Percentiles rank a stretch among this genome's conserved stretches.
Conservation (phyloP, 305 asterid genomes). For the Fraxinus ornus region DNA sequence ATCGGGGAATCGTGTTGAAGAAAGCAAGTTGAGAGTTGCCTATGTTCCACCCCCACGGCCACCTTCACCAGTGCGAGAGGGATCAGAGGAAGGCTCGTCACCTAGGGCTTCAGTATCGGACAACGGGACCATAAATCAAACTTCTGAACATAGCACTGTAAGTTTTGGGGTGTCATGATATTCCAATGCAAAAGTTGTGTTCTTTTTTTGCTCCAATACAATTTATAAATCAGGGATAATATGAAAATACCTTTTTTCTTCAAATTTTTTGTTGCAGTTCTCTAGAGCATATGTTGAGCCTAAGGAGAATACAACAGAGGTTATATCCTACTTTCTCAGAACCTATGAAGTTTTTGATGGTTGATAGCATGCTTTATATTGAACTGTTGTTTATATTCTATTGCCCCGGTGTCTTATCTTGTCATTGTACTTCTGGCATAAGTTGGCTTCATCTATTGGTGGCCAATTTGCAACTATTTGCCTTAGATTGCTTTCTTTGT, state of each 20-base stretch:
- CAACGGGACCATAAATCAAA: slow-evolving; percentile 59
- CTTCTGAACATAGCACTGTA: slow-evolving; percentile 60
- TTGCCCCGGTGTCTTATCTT: not conserved
- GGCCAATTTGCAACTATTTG: not conserved
- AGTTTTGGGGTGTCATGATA: slow-evolving; percentile 33
- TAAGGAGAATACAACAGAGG: slow-evolving; percentile 73
- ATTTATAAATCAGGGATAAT: slow-evolving; percentile 7
- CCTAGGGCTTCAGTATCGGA: slow-evolving; percentile 94
- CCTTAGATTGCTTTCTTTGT: not conserved
- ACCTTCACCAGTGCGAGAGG: slow-evolving; percentile 94
- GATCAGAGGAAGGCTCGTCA: slow-evolving; percentile 94
- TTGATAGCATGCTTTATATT: not conserved
- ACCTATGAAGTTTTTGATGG: slow-evolving; percentile 1
- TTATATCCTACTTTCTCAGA: slow-evolving; percentile 27
- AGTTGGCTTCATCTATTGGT: not conserved
- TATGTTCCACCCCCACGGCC: slow-evolving; percentile 78
- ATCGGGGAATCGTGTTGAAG: slow-evolving; percentile 85
- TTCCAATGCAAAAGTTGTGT: not conserved
- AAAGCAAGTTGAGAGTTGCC: slow-evolving; percentile 81
- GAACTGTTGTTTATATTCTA: slow-evolving; percentile 14
- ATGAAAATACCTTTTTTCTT: slow-evolving; percentile 1
- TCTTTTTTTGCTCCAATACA: not conserved
- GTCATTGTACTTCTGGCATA: not conserved
- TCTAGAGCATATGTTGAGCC: slow-evolving; percentile 54
- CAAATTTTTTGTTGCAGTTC: slow-evolving; percentile 38